Evolutionary conservation across 2,329 filamentous ascomycete species (phyloP), one percentile per base, ranked within the genome.

Genomic region (Penicillium sp.): DNA sequence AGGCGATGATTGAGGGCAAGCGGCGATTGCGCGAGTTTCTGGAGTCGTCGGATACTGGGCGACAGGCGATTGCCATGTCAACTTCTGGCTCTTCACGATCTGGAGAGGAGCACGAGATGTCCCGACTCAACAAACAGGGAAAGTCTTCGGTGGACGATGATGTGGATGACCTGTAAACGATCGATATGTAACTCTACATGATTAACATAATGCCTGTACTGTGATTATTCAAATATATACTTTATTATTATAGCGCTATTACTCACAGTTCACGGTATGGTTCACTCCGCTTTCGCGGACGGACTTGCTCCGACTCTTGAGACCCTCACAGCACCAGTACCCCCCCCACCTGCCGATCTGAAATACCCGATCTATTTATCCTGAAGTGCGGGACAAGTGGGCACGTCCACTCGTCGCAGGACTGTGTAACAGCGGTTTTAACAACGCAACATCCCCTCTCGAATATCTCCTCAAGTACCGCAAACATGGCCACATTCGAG

Each of bases 1-100:
- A 99, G 79, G 95, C 91, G 7, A 73, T 97, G 31, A 92, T 96
- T 69, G 92, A 99, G 68, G 91, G 92, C 74, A 97, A 97, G 82
- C 90, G 95, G 81, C 90, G 91, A 70, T 86, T 98, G 51, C 88
- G 94, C 26, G 92, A 97, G 35, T 97, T 97, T 72, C 84, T 98
- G 61, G 91, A 93, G 80, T 90, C 86, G 70, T 92, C 89, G n/a
- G 92, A 97, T 70, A 90, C 90, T 11, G 93, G 92, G 3, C 84
- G 92, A 53, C 89, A 94, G 75, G 93, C 93, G 0, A 87, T 97
- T 74, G 89, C 89, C 23, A 91, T 97, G 88, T 86, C 87, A 8
- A 78, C 82, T 0, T 66, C 64, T n/a, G 65, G 64, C 66, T 69
- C 57, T 55, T 77, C 78, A 60, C 76, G 67, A 30, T 72, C 68